Conservation (phyloP, 129 eudicot genomes). For the Silybum marianum region DNA sequence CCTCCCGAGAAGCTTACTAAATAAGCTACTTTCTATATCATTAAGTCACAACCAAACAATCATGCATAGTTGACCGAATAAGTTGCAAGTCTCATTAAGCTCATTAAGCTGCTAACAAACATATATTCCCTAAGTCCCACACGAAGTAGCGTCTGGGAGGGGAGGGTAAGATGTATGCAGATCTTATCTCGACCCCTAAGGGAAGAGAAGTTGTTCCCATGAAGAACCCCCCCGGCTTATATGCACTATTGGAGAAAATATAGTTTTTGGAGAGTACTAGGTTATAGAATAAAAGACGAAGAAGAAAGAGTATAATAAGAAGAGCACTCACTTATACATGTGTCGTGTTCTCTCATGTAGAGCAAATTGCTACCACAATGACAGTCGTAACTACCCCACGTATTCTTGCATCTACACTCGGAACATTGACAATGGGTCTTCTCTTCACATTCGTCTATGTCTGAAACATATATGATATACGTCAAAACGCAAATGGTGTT, state of each 20-base stretch:
- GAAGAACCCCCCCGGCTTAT: background rate
- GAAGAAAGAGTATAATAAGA: background rate
- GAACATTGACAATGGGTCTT: slow-evolving; percentile 81
- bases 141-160: background rate
- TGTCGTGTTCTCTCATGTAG: slow-evolving; percentile 86
- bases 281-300: background rate
- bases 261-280: background rate
- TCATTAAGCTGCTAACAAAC: no score
- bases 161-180: background rate
- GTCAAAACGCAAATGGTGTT: background rate
- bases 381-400: slow-evolving; percentile 92
- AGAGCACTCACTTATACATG: slow-evolving; percentile 68
- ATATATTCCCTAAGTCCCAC: no score
- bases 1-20: no score
- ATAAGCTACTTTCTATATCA: no score
- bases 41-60: no score
- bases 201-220: background rate
- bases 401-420: slow-evolving; percentile 84
- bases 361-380: slow-evolving; percentile 60
- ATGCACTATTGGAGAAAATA: background rate
- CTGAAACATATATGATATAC: slow-evolving; percentile 37
- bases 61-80: no score
- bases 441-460: slow-evolving; percentile 86
- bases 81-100: no score
- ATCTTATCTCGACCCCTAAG: background rate